Conservation (phyloP, 768 basidiomycete genomes). For the Plicaturopsis crispa region DNA sequence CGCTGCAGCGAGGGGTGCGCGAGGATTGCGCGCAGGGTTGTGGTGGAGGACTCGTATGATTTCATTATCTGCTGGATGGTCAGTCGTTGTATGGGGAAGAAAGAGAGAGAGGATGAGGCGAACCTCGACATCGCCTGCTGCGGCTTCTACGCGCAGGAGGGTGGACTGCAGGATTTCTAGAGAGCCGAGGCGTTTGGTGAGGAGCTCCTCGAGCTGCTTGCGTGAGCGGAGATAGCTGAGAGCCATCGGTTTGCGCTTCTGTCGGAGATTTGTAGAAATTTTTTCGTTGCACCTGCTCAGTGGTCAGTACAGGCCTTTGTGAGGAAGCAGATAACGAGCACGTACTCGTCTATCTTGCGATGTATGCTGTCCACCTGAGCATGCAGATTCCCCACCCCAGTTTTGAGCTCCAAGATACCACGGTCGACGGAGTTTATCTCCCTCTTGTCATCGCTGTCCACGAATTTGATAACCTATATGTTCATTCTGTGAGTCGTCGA, state of each 20-base stretch:
- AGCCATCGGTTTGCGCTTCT: slow-evolving; percentile 68
- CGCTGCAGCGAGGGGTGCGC: slow-evolving; percentile 73
- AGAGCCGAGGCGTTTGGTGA: slow-evolving; percentile 68
- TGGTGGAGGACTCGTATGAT: slow-evolving; percentile 76
- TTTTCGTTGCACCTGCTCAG: slow-evolving; percentile 63
- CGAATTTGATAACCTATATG: slow-evolving; percentile 90
- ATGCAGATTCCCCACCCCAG: slow-evolving; percentile 59
- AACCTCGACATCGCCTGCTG: slow-evolving; percentile 87
- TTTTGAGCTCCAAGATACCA: slow-evolving; percentile 76
- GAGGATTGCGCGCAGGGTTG: slow-evolving; percentile 69
- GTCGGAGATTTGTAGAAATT: slow-evolving; percentile 55
- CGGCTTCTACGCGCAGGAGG: slow-evolving; percentile 74
- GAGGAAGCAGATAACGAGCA: slow-evolving; percentile 7
- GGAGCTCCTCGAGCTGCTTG: slow-evolving; percentile 73
- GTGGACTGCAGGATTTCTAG: slow-evolving; percentile 71
- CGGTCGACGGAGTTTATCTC: slow-evolving; percentile 72
- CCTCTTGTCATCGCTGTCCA: slow-evolving; percentile 30
- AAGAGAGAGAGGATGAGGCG: not conserved
- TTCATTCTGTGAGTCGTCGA: too few relatives aligned
- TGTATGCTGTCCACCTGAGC: slow-evolving; percentile 66
- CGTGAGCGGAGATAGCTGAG: slow-evolving; percentile 71
- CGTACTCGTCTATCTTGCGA: slow-evolving; percentile 65
- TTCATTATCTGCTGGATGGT: slow-evolving; percentile 63
- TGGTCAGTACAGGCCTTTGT: not conserved
- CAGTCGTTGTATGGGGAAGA: not conserved